phyloP scores from a whole-genome alignment of 805 yeast species.

The Jamesozyma lodderae region DNA sequence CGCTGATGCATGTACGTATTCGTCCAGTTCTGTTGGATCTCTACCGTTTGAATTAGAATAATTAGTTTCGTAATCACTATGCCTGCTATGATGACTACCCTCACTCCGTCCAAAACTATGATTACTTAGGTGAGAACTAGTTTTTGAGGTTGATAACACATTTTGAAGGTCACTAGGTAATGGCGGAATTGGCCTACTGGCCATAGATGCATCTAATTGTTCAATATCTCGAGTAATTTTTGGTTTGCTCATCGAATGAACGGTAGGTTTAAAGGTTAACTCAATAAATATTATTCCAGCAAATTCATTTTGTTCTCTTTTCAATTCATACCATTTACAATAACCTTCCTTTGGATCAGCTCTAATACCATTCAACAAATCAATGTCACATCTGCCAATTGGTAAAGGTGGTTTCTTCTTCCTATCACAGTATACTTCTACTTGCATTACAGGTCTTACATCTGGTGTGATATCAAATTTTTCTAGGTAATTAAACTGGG shows the following conservation, averaged over 20 bases:
- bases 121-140: background rate
- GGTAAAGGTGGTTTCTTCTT: constrained; percentile 83
- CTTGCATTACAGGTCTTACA: constrained; percentile 50
- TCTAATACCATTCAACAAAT: constrained; percentile 61
- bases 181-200: constrained; percentile 27
- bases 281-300: constrained; percentile 89
- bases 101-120: background rate
- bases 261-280: constrained; percentile 75
- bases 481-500: constrained; percentile 74
- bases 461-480: constrained; percentile 59
- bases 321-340: constrained; percentile 76
- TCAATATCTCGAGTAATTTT: constrained; percentile 10
- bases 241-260: constrained; percentile 10
- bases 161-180: constrained; percentile 18
- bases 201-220: constrained; percentile 22
- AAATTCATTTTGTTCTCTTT: constrained; percentile 49
- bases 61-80: constrained; percentile 27
- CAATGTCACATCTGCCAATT: constrained; percentile 74
- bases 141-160: background rate
- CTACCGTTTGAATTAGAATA: background rate
- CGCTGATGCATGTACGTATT: constrained; percentile 23
- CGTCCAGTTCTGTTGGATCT: background rate
- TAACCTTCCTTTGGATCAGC: constrained; percentile 64
- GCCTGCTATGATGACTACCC: constrained; percentile 8
- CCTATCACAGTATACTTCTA: constrained; percentile 61